Evolutionary conservation across 2,329 filamentous ascomycete genomes (phyloP).

Genomic region (Diaporthe eres): DNA sequence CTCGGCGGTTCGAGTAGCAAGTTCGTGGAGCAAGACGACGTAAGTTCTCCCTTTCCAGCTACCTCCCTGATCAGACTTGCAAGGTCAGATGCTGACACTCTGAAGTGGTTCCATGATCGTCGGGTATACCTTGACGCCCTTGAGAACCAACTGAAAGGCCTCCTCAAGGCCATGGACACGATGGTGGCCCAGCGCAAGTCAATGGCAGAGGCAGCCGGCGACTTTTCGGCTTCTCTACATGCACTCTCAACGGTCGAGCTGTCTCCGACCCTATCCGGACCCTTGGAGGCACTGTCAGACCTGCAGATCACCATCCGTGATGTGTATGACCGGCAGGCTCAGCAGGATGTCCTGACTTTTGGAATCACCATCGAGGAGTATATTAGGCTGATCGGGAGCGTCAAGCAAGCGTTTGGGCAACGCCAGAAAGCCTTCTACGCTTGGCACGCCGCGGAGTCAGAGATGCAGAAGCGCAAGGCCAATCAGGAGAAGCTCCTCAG

Average conservation of each 20-base stretch:
- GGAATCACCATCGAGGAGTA: slow-evolving; percentile 99
- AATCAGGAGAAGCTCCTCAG: slow-evolving; percentile 95
- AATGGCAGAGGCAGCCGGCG: slow-evolving; percentile 91
- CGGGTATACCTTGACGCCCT: slow-evolving; percentile 86
- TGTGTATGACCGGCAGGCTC: slow-evolving; percentile 95
- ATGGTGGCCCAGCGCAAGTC: slow-evolving; percentile 94
- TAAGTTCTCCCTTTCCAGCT: slow-evolving; percentile 58
- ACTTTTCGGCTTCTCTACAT: slow-evolving; percentile 94
- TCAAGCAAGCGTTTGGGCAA: slow-evolving; percentile 93
- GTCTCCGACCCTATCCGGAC: slow-evolving; percentile 87
- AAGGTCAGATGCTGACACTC: background rate
- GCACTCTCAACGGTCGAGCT: slow-evolving; percentile 93
- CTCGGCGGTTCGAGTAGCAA: slow-evolving; percentile 84
- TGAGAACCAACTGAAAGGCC: slow-evolving; percentile 81
- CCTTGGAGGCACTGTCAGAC: slow-evolving; percentile 91
- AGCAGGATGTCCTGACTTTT: slow-evolving; percentile 95
- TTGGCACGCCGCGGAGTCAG: slow-evolving; percentile 92
- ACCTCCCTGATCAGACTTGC: background rate
- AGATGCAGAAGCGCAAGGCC: slow-evolving; percentile 89
- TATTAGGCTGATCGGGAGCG: slow-evolving; percentile 93
- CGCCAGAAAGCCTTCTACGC: slow-evolving; percentile 96
- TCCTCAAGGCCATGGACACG: slow-evolving; percentile 93
- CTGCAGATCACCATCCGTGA: slow-evolving; percentile 94
- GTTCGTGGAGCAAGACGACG: slow-evolving; percentile 98
- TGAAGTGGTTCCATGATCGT: slow-evolving; percentile 96